These are phyloP conservation scores for Thalassiosira gravida DNA, from an alignment of 352 stramenopile species.

Conservation along the genomic window DNA sequence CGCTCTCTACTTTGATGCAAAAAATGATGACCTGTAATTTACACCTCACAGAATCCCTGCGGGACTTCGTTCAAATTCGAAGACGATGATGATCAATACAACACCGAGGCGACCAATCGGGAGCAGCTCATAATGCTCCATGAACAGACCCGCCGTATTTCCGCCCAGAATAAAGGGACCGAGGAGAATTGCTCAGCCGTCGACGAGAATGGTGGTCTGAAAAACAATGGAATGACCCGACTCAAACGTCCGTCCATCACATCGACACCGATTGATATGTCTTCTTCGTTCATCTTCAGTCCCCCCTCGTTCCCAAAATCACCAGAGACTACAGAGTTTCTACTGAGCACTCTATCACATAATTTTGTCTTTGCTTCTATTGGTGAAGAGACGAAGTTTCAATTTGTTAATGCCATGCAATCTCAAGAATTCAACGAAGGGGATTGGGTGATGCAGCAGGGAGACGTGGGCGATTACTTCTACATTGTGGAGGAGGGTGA, in stretches of 20 bases:
- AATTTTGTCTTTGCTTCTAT: constrained; percentile 81
- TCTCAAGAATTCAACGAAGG: constrained; percentile 69
- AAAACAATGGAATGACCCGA: not conserved
- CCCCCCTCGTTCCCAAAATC: constrained; percentile 62
- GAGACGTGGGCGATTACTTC: constrained; percentile 71
- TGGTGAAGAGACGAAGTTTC: constrained; percentile 59
- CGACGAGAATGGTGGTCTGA: not conserved
- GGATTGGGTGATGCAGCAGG: constrained; percentile 91
- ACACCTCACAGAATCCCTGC: no score
- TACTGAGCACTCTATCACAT: constrained; percentile 66
- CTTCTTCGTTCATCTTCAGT: not conserved
- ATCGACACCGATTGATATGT: constrained; percentile 1
- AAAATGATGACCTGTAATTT: no score
- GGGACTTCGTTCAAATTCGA: constrained; percentile 8
- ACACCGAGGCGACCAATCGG: constrained; percentile 8
- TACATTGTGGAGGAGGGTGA: constrained; percentile 76
- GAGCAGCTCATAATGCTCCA: constrained; percentile 27
- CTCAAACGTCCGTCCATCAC: not conserved
- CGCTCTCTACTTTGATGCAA: no score
- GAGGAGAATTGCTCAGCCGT: not conserved
- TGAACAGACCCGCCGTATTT: constrained; percentile 1
- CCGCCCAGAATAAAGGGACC: not conserved
- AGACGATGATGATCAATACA: constrained; percentile 15
- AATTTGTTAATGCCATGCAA: constrained; percentile 83
- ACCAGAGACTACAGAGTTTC: constrained; percentile 69